Percentiles rank a stretch among this genome's conserved stretches.
Evolutionary conservation across 2,329 filamentous ascomycete genomes (phyloP).

Genomic region (Coniochaeta pulveracea): DNA sequence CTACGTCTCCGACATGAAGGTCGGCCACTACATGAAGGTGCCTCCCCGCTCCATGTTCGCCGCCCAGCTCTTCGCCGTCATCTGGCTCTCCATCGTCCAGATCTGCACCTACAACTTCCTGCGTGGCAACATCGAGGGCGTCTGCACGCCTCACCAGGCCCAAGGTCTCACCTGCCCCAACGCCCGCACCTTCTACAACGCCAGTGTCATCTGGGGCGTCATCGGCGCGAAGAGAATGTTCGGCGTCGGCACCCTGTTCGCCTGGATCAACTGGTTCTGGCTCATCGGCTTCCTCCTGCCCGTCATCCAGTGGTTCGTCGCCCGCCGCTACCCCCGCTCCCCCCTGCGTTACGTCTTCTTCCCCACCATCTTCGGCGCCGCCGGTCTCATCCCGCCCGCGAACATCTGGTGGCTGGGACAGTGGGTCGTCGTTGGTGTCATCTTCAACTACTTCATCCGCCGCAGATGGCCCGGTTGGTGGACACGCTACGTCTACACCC

Average conservation of each 20-base stretch:
- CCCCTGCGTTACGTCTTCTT: conserved; percentile 16
- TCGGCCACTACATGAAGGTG: conserved; percentile 54
- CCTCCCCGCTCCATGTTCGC: conserved; percentile 49
- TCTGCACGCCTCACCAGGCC: conserved; percentile 24
- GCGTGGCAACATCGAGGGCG: conserved; percentile 27
- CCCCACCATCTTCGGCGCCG: conserved; percentile 20
- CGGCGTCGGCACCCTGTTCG: conserved; percentile 17
- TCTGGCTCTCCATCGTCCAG: conserved; percentile 45
- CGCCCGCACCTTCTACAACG: conserved; percentile 24
- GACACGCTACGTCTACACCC: conserved; percentile 44
- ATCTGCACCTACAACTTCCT: conserved; percentile 29
- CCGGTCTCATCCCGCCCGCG: conserved; percentile 20
- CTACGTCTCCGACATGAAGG: conserved; percentile 54
- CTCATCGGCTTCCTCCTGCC: conserved; percentile 16
- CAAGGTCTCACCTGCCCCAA: conserved; percentile 21
- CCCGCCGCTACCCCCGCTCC: conserved; percentile 11
- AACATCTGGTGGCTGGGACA: conserved; percentile 20
- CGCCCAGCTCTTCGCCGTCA: conserved; percentile 45
- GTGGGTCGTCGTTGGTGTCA: conserved; percentile 26
- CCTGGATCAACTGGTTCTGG: conserved; percentile 17
- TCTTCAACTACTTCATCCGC: conserved; percentile 39
- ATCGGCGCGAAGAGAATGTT: conserved; percentile 23
- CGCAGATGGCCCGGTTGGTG: conserved; percentile 38
- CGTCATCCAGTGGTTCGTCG: conserved; percentile 14
- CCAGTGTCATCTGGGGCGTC: conserved; percentile 24